A percentile compares a stretch with the other conserved stretches of the same genome.
These are phyloP conservation scores for Hypoxylon sp. DNA, from an alignment of 2,329 filamentous ascomycete genomes.

Conservation along the genomic window DNA sequence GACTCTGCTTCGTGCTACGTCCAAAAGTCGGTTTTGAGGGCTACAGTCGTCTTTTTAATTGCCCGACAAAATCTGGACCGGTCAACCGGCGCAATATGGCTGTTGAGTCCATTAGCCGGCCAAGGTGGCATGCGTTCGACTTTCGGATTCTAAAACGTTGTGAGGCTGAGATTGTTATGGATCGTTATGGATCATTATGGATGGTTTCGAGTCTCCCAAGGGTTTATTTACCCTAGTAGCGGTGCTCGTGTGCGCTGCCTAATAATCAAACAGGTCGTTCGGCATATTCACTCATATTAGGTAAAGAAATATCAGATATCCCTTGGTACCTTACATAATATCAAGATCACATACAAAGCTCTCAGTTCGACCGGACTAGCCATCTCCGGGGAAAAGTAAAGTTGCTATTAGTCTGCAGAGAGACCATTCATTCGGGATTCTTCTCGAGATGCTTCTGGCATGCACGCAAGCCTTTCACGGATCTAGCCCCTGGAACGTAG, in stretches of 20 bases:
- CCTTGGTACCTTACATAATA: conserved; percentile 7
- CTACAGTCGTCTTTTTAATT: conserved; percentile 29
- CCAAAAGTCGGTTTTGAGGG: conserved; percentile 16
- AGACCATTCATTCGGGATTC: conserved; percentile 9
- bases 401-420: conserved; percentile 9
- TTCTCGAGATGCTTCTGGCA: conserved; percentile 8
- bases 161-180: conserved; percentile 36
- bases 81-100: conserved; percentile 26
- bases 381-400: not conserved
- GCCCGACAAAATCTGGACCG: conserved; percentile 35
- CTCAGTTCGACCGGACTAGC: not conserved
- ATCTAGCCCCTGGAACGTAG: conserved; percentile 27
- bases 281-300: conserved; percentile 23
- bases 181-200: conserved; percentile 3
- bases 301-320: conserved; percentile 9
- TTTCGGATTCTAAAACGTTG: conserved; percentile 22
- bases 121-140: conserved; percentile 20
- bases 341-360: not conserved
- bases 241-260: conserved; percentile 10
- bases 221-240: conserved; percentile 27
- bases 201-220: conserved; percentile 34
- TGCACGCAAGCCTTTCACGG: conserved; percentile 21
- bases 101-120: conserved; percentile 32
- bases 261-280: conserved; percentile 18
- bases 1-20: conserved; percentile 32